These are phyloP conservation scores for Nepenthes alata DNA, from an alignment of 179 eudicot species.

Conservation along the genomic window DNA sequence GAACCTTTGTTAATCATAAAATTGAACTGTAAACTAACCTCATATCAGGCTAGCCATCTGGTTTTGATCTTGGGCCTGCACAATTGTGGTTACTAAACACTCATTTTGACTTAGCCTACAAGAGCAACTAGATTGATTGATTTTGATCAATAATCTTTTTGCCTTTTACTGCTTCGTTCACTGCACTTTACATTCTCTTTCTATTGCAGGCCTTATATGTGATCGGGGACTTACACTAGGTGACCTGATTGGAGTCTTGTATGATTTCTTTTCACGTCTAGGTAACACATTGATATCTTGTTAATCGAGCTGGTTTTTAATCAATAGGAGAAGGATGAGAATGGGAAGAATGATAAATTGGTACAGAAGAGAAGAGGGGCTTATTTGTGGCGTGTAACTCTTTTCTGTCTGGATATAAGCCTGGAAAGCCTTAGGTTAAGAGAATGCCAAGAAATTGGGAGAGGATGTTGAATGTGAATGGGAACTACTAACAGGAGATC, in stretches of 20 bases:
- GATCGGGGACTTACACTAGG: slow-evolving; percentile 83
- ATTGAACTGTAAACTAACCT: no score
- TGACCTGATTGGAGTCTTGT: slow-evolving; percentile 76
- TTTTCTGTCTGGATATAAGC: no score
- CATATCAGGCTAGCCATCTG: no score
- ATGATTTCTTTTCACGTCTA: slow-evolving; percentile 76
- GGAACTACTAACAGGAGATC: not conserved
- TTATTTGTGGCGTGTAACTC: no score
- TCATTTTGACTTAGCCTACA: no score
- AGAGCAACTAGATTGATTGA: no score
- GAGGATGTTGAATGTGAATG: not conserved
- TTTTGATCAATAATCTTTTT: not conserved
- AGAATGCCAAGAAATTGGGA: not conserved
- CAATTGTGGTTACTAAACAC: no score
- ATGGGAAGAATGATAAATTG: not conserved
- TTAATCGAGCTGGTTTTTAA: not conserved
- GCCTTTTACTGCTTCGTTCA: not conserved
- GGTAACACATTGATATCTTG: slow-evolving; percentile 25
- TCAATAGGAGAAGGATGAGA: not conserved
- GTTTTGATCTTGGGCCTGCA: no score
- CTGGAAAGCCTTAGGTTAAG: no score
- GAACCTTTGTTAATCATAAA: no score
- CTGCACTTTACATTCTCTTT: slow-evolving; percentile 3
- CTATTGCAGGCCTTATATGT: slow-evolving; percentile 61
- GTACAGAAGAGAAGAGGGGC: no score